These are phyloP conservation scores for Mimosa pudica DNA, from an alignment of 306 rosid species.

Conservation along the genomic window DNA sequence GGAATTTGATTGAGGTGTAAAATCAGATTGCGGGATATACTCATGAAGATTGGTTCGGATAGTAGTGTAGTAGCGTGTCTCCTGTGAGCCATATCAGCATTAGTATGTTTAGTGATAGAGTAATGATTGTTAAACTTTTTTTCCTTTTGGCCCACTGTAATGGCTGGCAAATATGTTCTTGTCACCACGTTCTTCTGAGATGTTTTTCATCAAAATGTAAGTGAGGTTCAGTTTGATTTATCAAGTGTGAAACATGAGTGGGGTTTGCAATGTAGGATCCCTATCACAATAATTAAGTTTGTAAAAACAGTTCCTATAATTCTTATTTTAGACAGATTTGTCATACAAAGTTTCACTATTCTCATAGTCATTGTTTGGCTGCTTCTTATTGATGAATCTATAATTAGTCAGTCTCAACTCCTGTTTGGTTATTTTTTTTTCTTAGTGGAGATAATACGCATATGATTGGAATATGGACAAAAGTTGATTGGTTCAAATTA, in stretches of 20 bases:
- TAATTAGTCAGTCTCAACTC: slow-evolving; percentile 33
- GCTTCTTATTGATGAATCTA: slow-evolving; percentile 14
- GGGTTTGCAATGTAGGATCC: slow-evolving; percentile 60
- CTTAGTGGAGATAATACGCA: slow-evolving; percentile 29
- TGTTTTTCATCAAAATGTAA: slow-evolving; percentile 61
- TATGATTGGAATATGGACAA: slow-evolving; percentile 5
- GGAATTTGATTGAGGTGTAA: slow-evolving; percentile 89
- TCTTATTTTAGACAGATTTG: slow-evolving; percentile 38
- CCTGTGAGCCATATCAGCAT: slow-evolving; percentile 43
- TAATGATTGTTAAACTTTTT: slow-evolving; percentile 46
- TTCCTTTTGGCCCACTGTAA: slow-evolving; percentile 51
- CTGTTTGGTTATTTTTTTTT: slow-evolving; percentile 24
- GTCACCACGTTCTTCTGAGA: slow-evolving; percentile 46
- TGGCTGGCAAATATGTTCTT: slow-evolving; percentile 60
- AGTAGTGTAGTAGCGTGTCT: slow-evolving; percentile 67
- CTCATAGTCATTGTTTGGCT: slow-evolving; percentile 21
- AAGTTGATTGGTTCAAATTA: slow-evolving; percentile 3
- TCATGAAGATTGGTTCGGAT: slow-evolving; percentile 64
- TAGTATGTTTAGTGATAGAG: slow-evolving; percentile 58
- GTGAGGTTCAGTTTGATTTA: slow-evolving; percentile 65
- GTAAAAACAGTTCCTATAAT: slow-evolving; percentile 44
- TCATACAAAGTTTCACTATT: slow-evolving; percentile 39
- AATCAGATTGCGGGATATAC: slow-evolving; percentile 82
- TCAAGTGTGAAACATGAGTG: slow-evolving; percentile 69
- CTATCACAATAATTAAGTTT: slow-evolving; percentile 61